A percentile compares a stretch with the other conserved stretches of the same genome.
Evolutionary conservation across 2,329 filamentous ascomycete species (phyloP).

Genomic region (Teratosphaeria gauchensis): DNA sequence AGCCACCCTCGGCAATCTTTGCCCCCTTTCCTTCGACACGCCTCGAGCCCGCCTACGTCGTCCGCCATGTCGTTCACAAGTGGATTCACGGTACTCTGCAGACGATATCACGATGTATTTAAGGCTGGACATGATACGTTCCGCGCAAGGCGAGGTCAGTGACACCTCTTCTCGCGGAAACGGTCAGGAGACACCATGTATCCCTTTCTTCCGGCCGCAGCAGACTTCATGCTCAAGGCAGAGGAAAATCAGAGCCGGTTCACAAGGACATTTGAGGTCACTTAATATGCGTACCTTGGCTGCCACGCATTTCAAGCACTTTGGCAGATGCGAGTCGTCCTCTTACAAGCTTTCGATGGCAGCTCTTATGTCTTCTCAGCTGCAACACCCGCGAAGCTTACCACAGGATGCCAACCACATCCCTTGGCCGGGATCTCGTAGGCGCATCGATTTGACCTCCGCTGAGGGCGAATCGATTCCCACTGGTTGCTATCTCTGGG

Average conservation of each 20-base stretch:
- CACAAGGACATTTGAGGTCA: no score
- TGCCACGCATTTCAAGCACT: neutral
- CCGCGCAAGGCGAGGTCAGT: no score
- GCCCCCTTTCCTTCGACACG: no score
- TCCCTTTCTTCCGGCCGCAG: no score
- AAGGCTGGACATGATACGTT: no score
- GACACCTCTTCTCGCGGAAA: no score
- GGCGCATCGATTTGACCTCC: neutral
- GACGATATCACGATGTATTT: no score
- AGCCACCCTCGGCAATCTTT: neutral
- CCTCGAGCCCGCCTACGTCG: neutral
- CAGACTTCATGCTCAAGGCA: no score
- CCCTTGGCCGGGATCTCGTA: neutral
- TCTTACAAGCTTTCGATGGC: neutral
- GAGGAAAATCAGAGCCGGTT: no score
- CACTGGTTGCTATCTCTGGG: neutral
- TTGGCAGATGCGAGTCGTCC: neutral
- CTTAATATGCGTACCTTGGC: no score
- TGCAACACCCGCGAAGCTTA: neutral
- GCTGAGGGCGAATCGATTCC: neutral
- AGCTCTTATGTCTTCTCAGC: neutral
- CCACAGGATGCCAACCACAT: neutral
- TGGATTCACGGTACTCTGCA: no score
- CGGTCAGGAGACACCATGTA: no score
- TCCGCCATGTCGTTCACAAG: neutral